phyloP scores from a whole-genome alignment of 805 yeast genomes.

The Lachancea waltii region DNA sequence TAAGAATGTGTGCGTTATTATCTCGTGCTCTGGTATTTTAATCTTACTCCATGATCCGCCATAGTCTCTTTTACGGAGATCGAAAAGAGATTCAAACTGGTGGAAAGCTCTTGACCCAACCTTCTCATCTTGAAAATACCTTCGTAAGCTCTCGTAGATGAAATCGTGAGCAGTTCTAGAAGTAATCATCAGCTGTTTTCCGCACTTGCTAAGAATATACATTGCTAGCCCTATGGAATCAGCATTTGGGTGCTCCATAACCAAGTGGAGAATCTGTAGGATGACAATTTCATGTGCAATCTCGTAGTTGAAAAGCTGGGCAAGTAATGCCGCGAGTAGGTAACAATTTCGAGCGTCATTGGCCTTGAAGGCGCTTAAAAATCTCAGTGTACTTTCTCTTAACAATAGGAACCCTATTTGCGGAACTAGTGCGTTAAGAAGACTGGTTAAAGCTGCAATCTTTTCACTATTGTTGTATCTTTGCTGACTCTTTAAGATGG shows the following conservation, averaged over 20 bases:
- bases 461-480: slow-evolving; percentile 38
- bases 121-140: slow-evolving; percentile 44
- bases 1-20: slow-evolving; percentile 12
- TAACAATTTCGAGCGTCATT: slow-evolving; percentile 41
- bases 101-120: slow-evolving; percentile 37
- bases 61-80: slow-evolving; percentile 41
- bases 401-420: slow-evolving; percentile 55
- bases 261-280: slow-evolving; percentile 45
- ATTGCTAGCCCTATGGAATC: slow-evolving; percentile 52
- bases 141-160: slow-evolving; percentile 55
- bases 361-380: slow-evolving; percentile 46
- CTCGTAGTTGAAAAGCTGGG: slow-evolving; percentile 56
- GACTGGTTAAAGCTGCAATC: slow-evolving; percentile 51
- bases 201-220: slow-evolving; percentile 44
- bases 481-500: slow-evolving; percentile 49
- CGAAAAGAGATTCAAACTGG: slow-evolving; percentile 42
- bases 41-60: slow-evolving; percentile 15
- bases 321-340: slow-evolving; percentile 44
- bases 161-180: slow-evolving; percentile 41
- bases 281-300: slow-evolving; percentile 50
- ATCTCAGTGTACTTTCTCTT: slow-evolving; percentile 49
- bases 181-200: slow-evolving; percentile 41
- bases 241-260: slow-evolving; percentile 44
- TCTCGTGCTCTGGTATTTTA: slow-evolving; percentile 31
- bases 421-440: slow-evolving; percentile 63